phyloP scores from a whole-genome alignment of 345 rosid species.

The Lepidium aucheri region DNA sequence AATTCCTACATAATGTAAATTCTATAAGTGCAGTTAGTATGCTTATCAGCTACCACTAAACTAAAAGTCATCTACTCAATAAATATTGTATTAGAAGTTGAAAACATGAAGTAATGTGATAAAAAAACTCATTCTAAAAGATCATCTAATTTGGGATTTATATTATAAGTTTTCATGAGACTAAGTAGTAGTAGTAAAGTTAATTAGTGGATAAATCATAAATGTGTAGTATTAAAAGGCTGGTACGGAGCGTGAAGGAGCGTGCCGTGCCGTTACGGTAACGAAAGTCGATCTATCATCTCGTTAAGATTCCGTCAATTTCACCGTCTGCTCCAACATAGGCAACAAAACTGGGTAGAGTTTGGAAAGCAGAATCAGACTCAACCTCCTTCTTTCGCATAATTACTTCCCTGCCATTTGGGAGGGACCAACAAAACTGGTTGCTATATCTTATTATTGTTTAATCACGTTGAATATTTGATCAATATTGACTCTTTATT shows the following conservation, averaged over 20 bases:
- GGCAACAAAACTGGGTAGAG: conserved; percentile 55
- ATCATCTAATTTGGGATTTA: too few species aligned
- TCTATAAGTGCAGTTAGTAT: too few species aligned
- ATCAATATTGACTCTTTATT: too few species aligned
- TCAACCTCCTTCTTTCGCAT: conserved; percentile 16
- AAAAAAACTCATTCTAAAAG: too few species aligned
- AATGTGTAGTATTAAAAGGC: not conserved
- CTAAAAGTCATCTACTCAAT: too few species aligned
- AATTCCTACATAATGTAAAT: too few species aligned
- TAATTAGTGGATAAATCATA: conserved; percentile 2
- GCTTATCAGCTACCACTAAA: too few species aligned
- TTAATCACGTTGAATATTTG: too few species aligned
- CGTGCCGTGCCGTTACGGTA: conserved; percentile 25
- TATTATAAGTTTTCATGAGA: too few species aligned
- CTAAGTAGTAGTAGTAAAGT: not conserved
- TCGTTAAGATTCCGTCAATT: conserved; percentile 43
- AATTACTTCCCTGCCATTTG: not conserved
- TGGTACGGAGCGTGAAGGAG: conserved; percentile 18
- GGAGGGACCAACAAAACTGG: conserved; percentile 27
- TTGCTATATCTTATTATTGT: too few species aligned
- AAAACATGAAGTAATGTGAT: too few species aligned
- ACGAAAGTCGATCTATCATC: conserved; percentile 26
- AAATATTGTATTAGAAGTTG: too few species aligned
- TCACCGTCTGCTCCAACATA: conserved; percentile 56
- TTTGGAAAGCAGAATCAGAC: conserved; percentile 34